Evolutionary conservation across 352 stramenopile genomes (phyloP).

Genomic region (Phytopythium mirpurense): DNA sequence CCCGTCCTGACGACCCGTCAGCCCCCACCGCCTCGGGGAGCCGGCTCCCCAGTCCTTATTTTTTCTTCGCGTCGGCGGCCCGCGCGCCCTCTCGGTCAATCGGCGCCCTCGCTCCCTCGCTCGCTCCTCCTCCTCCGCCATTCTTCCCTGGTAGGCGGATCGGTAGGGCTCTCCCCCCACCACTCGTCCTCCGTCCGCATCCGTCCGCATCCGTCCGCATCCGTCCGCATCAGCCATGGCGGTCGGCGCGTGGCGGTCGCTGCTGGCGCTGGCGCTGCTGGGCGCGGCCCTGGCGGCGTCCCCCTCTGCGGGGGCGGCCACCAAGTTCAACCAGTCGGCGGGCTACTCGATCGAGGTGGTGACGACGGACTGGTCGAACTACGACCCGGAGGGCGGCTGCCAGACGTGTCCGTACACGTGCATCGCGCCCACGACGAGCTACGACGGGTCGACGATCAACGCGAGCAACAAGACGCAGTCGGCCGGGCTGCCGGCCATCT

Average conservation of each 20-base stretch:
- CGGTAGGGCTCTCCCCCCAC: too few relatives aligned
- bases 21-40: background rate
- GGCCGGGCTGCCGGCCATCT: slow-evolving; percentile 63
- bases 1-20: too few relatives aligned
- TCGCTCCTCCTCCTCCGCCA: too few relatives aligned
- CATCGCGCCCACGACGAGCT: slow-evolving; percentile 60
- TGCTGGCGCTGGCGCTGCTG: slow-evolving; percentile 17
- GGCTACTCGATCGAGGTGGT: slow-evolving; percentile 65
- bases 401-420: slow-evolving; percentile 87
- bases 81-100: too few relatives aligned
- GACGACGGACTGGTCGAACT: slow-evolving; percentile 81
- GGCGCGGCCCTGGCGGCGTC: slow-evolving; percentile 2
- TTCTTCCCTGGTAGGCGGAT: too few relatives aligned
- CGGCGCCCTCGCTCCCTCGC: too few relatives aligned
- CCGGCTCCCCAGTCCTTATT: background rate
- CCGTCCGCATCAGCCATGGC: too few relatives aligned
- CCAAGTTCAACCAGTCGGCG: slow-evolving; percentile 68
- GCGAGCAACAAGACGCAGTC: slow-evolving; percentile 69
- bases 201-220: too few relatives aligned
- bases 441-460: slow-evolving; percentile 79
- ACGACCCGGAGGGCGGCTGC: slow-evolving; percentile 70
- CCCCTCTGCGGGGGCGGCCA: slow-evolving; percentile 11
- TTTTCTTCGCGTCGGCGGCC: background rate
- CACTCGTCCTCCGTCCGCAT: too few relatives aligned
- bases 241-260: too few relatives aligned